phyloP scores from a whole-genome alignment of 768 basidiomycete species.

The Pulveroboletus frians region DNA sequence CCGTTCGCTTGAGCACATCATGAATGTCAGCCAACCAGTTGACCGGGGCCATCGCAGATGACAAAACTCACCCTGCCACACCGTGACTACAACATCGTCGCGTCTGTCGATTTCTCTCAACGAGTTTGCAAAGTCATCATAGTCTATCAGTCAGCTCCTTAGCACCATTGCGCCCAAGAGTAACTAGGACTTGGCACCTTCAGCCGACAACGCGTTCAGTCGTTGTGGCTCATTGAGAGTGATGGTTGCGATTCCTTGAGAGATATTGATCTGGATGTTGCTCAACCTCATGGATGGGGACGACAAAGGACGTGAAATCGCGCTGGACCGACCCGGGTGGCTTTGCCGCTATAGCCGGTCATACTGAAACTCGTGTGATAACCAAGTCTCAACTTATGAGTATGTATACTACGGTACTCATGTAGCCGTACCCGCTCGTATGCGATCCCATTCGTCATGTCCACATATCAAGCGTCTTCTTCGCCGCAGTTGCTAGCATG shows the following conservation, averaged over 20 bases:
- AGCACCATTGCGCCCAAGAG: background rate
- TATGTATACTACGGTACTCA: conserved; percentile 2
- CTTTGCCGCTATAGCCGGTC: conserved; percentile 9
- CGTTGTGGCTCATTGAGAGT: conserved; percentile 57
- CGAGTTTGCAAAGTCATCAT: conserved; percentile 53
- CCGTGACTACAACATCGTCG: conserved; percentile 57
- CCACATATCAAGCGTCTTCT: conserved; percentile 41
- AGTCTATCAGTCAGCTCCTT: conserved; percentile 39
- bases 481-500: conserved; percentile 36
- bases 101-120: conserved; percentile 54
- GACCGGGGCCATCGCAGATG: background rate
- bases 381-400: too few species aligned
- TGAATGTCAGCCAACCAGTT: background rate
- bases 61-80: conserved; percentile 53
- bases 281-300: conserved; percentile 30
- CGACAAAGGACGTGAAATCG: too few species aligned
- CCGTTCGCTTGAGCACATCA: conserved; percentile 44
- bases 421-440: background rate
- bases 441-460: conserved; percentile 5
- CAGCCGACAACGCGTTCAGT: conserved; percentile 54
- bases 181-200: conserved; percentile 34
- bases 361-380: background rate
- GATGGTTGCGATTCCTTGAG: conserved; percentile 60
- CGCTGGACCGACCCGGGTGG: too few species aligned
- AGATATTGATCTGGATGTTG: conserved; percentile 43